Evolutionary conservation across 345 rosid genomes (phyloP).

Genomic region (Eucalyptus cloeziana): DNA sequence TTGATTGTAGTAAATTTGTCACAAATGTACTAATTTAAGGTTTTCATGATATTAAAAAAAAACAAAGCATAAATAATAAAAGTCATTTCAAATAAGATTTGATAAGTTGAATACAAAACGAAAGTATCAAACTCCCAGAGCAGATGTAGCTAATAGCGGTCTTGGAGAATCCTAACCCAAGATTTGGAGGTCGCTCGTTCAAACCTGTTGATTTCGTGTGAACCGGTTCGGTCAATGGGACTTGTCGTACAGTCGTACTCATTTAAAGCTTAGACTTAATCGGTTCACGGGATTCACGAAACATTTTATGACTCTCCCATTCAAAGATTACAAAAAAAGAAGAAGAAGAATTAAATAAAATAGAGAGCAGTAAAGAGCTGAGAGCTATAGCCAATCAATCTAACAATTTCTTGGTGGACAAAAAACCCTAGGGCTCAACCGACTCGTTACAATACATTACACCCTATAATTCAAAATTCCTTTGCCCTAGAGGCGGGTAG

Average conservation of each 20-base stretch:
- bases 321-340: neutral
- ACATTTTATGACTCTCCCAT: neutral
- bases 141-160: fast-evolving
- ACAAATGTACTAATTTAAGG: fast-evolving
- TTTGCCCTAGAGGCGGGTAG: neutral
- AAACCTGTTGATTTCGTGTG: fast-evolving
- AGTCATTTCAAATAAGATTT: neutral
- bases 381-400: neutral
- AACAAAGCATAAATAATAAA: neutral
- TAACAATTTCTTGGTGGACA: neutral
- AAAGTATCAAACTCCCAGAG: neutral
- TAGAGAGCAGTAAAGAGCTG: neutral
- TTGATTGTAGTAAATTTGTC: too few species aligned
- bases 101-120: neutral
- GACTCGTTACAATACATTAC: neutral
- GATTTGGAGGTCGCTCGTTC: neutral
- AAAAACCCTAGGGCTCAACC: neutral
- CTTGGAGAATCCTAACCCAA: neutral
- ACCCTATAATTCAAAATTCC: neutral
- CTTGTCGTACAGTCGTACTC: neutral
- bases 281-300: fast-evolving
- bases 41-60: too few species aligned
- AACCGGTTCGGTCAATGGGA: neutral
- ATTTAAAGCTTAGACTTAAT: neutral
- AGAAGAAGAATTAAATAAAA: fast-evolving